These are phyloP conservation scores for Malus sieversii DNA, from an alignment of 306 rosid species.

Conservation along the genomic window DNA sequence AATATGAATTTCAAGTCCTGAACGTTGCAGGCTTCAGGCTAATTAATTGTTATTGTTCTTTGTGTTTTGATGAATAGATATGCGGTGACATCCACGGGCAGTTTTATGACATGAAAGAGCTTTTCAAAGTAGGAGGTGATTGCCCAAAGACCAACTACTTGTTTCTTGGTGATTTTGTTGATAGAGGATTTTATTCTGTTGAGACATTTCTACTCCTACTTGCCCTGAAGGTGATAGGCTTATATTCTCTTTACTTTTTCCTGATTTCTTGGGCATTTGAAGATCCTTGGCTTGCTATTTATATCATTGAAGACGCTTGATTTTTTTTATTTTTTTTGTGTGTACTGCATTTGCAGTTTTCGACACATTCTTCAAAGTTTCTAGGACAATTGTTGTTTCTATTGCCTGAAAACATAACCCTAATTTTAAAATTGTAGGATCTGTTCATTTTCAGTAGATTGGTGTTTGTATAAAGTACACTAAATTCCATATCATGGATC, in stretches of 20 bases:
- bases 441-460: background rate
- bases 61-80: slow-evolving; percentile 41
- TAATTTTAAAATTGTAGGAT: background rate
- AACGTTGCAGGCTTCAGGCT: slow-evolving; percentile 11
- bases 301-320: background rate
- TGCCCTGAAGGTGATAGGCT: slow-evolving; percentile 71
- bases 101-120: slow-evolving; percentile 98
- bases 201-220: slow-evolving; percentile 92
- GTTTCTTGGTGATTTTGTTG: slow-evolving; percentile 98
- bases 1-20: background rate
- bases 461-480: background rate
- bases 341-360: slow-evolving; percentile 2
- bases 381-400: background rate
- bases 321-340: background rate
- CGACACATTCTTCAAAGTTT: slow-evolving; percentile 3
- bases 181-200: slow-evolving; percentile 89
- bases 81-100: slow-evolving; percentile 99
- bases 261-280: background rate
- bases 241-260: background rate
- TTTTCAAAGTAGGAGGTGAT: slow-evolving; percentile 97
- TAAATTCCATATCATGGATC: slow-evolving; percentile 6
- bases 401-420: background rate
- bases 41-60: background rate
- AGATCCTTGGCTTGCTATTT: background rate
- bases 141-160: slow-evolving; percentile 95